These are phyloP conservation scores for Aureobasidium musti DNA, from an alignment of 2,329 filamentous ascomycete genomes.

Conservation along the genomic window DNA sequence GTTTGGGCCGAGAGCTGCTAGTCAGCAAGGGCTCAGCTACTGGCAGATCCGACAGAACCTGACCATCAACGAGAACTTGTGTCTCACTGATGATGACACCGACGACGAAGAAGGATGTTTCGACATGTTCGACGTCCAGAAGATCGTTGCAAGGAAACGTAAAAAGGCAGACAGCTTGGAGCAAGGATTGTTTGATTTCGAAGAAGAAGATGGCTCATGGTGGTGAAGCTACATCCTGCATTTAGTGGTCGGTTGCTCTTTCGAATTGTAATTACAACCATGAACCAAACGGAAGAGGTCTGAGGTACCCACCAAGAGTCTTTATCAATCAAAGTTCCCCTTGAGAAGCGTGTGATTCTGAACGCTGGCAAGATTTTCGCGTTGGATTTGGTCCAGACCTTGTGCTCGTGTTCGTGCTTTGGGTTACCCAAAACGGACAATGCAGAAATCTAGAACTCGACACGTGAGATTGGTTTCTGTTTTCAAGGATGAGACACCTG, in stretches of 20 bases:
- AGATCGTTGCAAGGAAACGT: neutral
- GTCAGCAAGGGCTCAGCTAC: neutral
- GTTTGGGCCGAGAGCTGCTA: neutral
- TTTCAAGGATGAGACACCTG: neutral
- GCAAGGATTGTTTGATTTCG: neutral
- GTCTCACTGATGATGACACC: conserved; percentile 2
- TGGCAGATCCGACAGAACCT: conserved; percentile 4
- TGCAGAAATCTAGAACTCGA: neutral
- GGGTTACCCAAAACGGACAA: neutral
- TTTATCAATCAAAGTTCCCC: too few relatives aligned
- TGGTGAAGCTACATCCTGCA: neutral
- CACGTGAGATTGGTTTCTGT: neutral
- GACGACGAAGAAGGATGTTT: conserved; percentile 16
- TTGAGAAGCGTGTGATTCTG: neutral
- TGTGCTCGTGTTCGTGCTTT: neutral
- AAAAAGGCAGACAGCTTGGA: neutral
- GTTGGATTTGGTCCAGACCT: neutral
- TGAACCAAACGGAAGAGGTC: too few relatives aligned
- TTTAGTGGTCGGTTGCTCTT: neutral
- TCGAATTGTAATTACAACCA: neutral
- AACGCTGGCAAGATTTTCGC: neutral
- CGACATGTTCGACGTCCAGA: neutral
- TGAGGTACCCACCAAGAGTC: too few relatives aligned
- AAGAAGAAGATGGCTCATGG: conserved; percentile 1
- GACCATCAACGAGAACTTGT: neutral